A percentile compares a stretch with the other conserved stretches of the same genome.
These are phyloP conservation scores for Taphrina sp. DNA, from an alignment of 1,139 yeast genomes.

Conservation along the genomic window DNA sequence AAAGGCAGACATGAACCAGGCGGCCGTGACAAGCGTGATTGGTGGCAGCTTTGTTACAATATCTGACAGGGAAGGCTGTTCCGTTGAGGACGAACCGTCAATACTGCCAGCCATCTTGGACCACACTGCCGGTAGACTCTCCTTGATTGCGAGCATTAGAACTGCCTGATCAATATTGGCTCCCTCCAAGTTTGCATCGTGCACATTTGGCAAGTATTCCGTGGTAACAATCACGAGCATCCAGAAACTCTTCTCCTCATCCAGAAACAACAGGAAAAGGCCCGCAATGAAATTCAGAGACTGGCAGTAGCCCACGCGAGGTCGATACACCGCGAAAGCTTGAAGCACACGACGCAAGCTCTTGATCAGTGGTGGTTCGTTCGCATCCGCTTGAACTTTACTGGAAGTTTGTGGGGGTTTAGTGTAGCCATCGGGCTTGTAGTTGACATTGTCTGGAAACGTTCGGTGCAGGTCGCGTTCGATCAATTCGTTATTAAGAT, in stretches of 20 bases:
- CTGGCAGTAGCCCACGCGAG: conserved; percentile 93
- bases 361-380: conserved; percentile 63
- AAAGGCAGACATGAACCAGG: conserved; percentile 97
- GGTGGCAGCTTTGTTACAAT: conserved; percentile 80
- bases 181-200: conserved; percentile 85
- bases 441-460: conserved; percentile 85
- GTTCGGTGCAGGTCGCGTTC: conserved; percentile 91
- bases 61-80: conserved; percentile 48
- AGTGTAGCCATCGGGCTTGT: conserved; percentile 48
- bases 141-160: conserved; percentile 77
- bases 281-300: conserved; percentile 91
- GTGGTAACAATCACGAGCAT: conserved; percentile 89
- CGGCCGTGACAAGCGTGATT: conserved; percentile 84
- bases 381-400: conserved; percentile 3
- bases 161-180: conserved; percentile 96
- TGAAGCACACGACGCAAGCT: conserved; percentile 75
- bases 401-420: conserved; percentile 37
- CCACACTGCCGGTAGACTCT: conserved; percentile 84
- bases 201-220: conserved; percentile 83
- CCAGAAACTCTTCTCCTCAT: conserved; percentile 78
- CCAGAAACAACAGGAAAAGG: conserved; percentile 71
- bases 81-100: conserved; percentile 41
- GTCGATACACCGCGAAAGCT: conserved; percentile 82
- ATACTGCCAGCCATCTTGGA: conserved; percentile 47
- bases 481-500: conserved; percentile 60